Evolutionary conservation across 179 eudicot genomes (phyloP).

Genomic region (Beta corolliflora): DNA sequence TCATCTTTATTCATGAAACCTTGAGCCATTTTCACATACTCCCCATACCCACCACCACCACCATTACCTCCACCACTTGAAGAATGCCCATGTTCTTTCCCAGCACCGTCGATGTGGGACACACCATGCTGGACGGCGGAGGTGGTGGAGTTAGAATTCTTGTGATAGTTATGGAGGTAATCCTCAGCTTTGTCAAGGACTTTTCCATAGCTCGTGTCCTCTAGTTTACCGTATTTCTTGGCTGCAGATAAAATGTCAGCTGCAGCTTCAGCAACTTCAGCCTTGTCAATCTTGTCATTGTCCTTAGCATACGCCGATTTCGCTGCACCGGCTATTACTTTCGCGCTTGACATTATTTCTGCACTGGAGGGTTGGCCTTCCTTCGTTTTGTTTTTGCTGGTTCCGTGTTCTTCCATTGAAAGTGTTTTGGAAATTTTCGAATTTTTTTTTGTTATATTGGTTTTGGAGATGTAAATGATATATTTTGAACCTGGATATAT

Average conservation of each 20-base stretch:
- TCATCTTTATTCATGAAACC: conserved; percentile 26
- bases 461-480: no score
- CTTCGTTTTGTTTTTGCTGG: background rate
- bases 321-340: conserved; percentile 42
- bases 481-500: no score
- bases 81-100: no score
- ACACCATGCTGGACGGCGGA: background rate
- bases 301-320: conserved; percentile 31
- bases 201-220: conserved; percentile 43
- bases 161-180: conserved; percentile 41
- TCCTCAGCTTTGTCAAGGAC: conserved; percentile 45
- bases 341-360: conserved; percentile 44
- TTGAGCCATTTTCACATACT: conserved; percentile 28
- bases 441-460: background rate
- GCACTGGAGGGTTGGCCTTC: conserved; percentile 29
- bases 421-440: background rate
- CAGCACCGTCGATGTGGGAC: background rate
- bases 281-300: conserved; percentile 37
- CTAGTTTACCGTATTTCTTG: conserved; percentile 38
- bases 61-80: no score
- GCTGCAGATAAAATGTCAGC: conserved; percentile 45
- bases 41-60: conserved; percentile 15
- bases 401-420: conserved; percentile 6
- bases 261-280: conserved; percentile 38
- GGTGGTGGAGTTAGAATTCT: conserved; percentile 21